phyloP scores from a whole-genome alignment of 768 basidiomycete genomes.

The Collybia mongolica region DNA sequence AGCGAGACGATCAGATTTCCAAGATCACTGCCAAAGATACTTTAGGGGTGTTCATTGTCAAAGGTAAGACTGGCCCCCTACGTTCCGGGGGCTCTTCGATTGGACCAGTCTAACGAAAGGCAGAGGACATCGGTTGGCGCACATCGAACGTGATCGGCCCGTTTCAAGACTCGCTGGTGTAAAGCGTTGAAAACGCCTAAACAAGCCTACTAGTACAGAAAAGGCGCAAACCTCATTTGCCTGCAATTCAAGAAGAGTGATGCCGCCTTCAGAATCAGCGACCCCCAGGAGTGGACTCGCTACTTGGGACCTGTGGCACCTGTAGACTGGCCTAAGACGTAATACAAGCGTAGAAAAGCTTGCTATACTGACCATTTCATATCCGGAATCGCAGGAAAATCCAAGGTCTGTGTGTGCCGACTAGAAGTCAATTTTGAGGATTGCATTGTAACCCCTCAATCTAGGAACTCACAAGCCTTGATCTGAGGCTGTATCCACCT shows the following conservation, averaged over 20 bases:
- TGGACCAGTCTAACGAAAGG: constrained; percentile 93
- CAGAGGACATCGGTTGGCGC: constrained; percentile 64
- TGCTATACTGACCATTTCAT: constrained; percentile 80
- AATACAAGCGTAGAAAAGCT: not conserved
- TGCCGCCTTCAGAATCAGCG: constrained; percentile 82
- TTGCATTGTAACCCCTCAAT: not conserved
- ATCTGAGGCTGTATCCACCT: constrained; percentile 31
- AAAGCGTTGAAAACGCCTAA: not conserved
- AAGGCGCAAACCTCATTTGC: constrained; percentile 12
- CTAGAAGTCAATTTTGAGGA: constrained; percentile 27
- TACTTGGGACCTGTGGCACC: constrained; percentile 51
- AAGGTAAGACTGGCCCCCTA: constrained; percentile 23
- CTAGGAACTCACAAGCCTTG: constrained; percentile 31
- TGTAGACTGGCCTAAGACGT: constrained; percentile 27
- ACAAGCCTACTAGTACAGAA: no score
- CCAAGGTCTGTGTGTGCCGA: constrained; percentile 62
- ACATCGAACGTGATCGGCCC: constrained; percentile 44
- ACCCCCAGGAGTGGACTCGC: constrained; percentile 58
- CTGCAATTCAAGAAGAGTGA: constrained; percentile 64
- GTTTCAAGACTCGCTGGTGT: constrained; percentile 36
- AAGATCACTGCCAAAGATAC: constrained; percentile 33
- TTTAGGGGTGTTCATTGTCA: not conserved
- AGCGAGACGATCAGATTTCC: constrained; percentile 76
- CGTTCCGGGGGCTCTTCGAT: constrained; percentile 52
- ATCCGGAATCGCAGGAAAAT: constrained; percentile 83